Evolutionary conservation across 495 filamentous ascomycete species (phyloP).

Genomic region (Penicillium salamii): DNA sequence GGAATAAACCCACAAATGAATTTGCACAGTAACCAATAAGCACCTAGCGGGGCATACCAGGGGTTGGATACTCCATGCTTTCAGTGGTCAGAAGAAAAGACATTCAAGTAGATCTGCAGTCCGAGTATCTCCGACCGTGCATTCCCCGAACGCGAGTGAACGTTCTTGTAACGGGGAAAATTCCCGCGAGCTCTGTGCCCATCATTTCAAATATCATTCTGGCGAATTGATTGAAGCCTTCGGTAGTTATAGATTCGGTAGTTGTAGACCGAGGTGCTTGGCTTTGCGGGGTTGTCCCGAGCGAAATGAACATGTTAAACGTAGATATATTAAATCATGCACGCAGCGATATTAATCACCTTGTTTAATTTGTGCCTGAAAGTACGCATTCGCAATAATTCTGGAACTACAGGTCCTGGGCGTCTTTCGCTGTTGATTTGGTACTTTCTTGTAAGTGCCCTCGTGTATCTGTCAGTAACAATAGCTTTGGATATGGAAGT

Average conservation of each 20-base stretch:
- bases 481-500: too few species aligned
- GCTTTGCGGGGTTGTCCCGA: constrained; percentile 2
- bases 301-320: not conserved
- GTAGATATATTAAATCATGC: not conserved
- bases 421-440: too few species aligned
- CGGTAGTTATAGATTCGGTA: constrained; percentile 5
- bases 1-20: too few species aligned
- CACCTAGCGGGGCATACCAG: too few species aligned
- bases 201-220: not conserved
- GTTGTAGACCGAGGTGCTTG: constrained; percentile 6
- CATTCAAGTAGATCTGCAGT: not conserved
- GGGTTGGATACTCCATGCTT: too few species aligned
- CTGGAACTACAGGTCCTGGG: too few species aligned
- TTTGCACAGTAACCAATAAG: too few species aligned
- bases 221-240: not conserved
- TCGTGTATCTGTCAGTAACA: too few species aligned
- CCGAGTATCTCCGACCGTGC: not conserved
- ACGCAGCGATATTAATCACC: not conserved
- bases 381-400: too few species aligned
- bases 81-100: too few species aligned
- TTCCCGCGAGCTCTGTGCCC: not conserved
- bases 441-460: too few species aligned
- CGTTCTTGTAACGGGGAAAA: not conserved
- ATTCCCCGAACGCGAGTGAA: not conserved
- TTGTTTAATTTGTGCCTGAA: too few species aligned